Evolutionary conservation across 805 yeast species (phyloP), one percentile per base, ranked within the genome.

Genomic region (Debaryomyces tyrocola): DNA sequence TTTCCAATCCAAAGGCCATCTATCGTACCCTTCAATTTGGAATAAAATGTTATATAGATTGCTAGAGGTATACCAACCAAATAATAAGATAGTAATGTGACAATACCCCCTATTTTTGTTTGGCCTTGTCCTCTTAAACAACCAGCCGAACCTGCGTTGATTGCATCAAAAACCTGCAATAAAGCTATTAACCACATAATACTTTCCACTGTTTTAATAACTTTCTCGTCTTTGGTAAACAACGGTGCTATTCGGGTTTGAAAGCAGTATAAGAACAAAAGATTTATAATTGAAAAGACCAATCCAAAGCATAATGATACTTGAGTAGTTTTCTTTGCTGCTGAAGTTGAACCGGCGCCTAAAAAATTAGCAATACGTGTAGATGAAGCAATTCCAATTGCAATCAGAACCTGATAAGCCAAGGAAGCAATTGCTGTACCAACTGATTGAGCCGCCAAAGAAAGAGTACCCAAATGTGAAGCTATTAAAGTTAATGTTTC

Each of bases 111-210:
- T 31, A 83, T 75, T 55, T 75, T 78, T 37, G 84, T 85, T 62
- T 80, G 80, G n/a, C 92, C 92, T 66, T 85, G 91, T 4, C 92
- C 92, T 60, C 94, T 75, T 44, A 87, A 68, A 49, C 88, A 76
- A 12, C 92, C 92, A n/a, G 89, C 90, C 0, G 87, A 79, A 41
- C 84, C 82, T 12, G 89, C 87, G 51, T 84, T 79, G 56, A 82
- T 65, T 9, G 84, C 83, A 63, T 87, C 94, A 45, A 79, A 79
- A 20, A 87, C 65, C 66, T 86, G 91, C 78, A 84, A 84, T 28
- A 80, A 57, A 1, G 90, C 87, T 39, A 83, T 78, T 37, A 84
- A 67, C 60, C 86, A 82, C 66, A 86, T 67, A 24, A 85, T 77
- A 20, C 64, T 63, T 1, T 73, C 62, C 7, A 85, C 81, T 9